Evolutionary conservation across 805 yeast genomes (phyloP), one percentile per base, ranked within the genome.

Genomic region (Pichia rugopelliculosa): DNA sequence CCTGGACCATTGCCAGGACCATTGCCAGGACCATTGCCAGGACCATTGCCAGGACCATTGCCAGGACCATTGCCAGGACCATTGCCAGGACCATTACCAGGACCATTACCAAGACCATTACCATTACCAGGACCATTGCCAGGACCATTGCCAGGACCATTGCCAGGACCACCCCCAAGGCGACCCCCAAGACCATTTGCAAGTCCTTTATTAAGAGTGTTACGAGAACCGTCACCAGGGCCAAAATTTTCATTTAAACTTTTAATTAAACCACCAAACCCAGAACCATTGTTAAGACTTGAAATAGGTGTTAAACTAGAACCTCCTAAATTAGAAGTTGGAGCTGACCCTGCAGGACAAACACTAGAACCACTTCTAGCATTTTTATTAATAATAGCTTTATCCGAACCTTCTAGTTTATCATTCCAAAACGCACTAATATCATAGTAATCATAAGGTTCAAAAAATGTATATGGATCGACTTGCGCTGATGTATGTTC

Each of bases 381-480:
- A 25, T 42, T 41, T 30, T 33, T 30, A 20, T 36, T 41, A 30
- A 44, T 17, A 26, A 36, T 26, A 21, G 5, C n/a, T 3, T 15
- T 39, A 42, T 40, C 34, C 10, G 24, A 21, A 30, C 2, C 13
- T 25, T 8, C 1, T 22, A 5, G 18, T 8, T 18, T 30, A 34
- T 34, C 10, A 12, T 18, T 17, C 41, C 41, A 36, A 26, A 15
- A 42, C 1, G 40, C 37, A 38, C 45, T 36, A 23, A 49, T 39
- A 25, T 44, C 50, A 26, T 51, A 51, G 21, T 41, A 39, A 18
- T 43, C 50, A 22, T 40, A 41, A 15, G 48, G 47, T 24, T 50
- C 54, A 23, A 41, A 42, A 13, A 43, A 38, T 6, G 24, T 17
- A 49, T 49, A 23, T 22, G 78, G 21, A 20, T n/a, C 7, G 6